phyloP scores from a whole-genome alignment of 2,329 filamentous ascomycete species.

The Ascocoryne sarcoides region DNA sequence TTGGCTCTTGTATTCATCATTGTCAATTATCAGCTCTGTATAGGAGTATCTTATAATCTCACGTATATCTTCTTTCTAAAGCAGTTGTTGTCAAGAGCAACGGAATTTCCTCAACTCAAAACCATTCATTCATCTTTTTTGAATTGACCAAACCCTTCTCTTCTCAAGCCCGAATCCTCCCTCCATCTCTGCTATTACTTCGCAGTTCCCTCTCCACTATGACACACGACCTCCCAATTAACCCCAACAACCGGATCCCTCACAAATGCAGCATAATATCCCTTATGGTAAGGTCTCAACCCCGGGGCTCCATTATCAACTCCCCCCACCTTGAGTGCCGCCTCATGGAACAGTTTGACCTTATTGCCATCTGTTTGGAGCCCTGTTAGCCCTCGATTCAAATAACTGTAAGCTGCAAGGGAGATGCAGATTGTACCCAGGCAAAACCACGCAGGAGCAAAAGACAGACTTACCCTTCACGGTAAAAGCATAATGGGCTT shows the following conservation, averaged over 20 bases:
- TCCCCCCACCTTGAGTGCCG: background rate
- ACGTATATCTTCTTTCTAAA: too few species aligned
- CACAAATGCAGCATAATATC: too few species aligned
- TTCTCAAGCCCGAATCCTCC: background rate
- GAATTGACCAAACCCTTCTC: too few species aligned
- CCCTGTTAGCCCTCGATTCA: background rate
- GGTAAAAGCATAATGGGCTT: too few species aligned
- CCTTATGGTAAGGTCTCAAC: background rate
- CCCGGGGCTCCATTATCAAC: background rate
- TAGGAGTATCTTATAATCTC: too few species aligned
- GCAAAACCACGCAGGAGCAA: background rate
- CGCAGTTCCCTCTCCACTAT: background rate
- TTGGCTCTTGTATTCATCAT: too few species aligned
- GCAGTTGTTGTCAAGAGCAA: too few species aligned
- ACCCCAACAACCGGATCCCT: background rate
- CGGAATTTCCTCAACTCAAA: too few species aligned
- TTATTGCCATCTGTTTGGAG: background rate
- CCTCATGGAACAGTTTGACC: background rate
- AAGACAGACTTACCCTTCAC: background rate
- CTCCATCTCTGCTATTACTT: background rate
- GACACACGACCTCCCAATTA: background rate
- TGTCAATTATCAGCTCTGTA: too few species aligned
- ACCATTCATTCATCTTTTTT: slow-evolving; percentile 26
- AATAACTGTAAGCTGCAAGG: background rate
- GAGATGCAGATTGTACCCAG: background rate